Conservation (phyloP, 495 filamentous ascomycete genomes). For the Venustampulla echinocandica region DNA sequence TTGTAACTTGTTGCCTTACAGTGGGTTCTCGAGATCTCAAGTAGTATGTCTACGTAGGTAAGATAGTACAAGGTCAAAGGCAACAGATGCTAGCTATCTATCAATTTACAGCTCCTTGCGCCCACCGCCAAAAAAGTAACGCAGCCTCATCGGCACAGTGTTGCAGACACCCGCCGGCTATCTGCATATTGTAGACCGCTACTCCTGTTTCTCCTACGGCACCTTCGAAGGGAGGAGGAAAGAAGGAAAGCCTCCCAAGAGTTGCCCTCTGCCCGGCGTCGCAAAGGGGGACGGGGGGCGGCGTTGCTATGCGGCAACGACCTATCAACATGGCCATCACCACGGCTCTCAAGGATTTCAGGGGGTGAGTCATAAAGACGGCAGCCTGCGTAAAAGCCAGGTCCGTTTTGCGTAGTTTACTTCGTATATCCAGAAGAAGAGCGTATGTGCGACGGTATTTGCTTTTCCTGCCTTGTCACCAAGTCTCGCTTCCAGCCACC, state of each 20-base stretch:
- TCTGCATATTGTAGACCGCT: no score
- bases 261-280: neutral
- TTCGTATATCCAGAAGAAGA: neutral
- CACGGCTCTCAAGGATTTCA: neutral
- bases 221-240: no score
- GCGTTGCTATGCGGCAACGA: neutral
- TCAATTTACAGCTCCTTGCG: no score
- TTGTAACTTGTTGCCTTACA: no score
- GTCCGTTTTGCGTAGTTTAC: neutral
- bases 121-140: no score
- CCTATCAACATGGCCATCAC: neutral
- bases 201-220: no score
- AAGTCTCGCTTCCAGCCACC: conserved; percentile 1
- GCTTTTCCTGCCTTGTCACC: neutral
- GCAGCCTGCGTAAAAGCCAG: neutral
- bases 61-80: no score
- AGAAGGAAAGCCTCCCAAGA: neutral
- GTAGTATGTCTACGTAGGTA: no score
- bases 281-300: neutral
- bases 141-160: no score
- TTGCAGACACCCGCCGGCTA: no score
- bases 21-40: no score
- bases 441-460: neutral
- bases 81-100: no score
- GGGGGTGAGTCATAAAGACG: neutral